These are phyloP conservation scores for Starmerella lactis-condensi DNA, from an alignment of 805 yeast species.

Conservation along the genomic window DNA sequence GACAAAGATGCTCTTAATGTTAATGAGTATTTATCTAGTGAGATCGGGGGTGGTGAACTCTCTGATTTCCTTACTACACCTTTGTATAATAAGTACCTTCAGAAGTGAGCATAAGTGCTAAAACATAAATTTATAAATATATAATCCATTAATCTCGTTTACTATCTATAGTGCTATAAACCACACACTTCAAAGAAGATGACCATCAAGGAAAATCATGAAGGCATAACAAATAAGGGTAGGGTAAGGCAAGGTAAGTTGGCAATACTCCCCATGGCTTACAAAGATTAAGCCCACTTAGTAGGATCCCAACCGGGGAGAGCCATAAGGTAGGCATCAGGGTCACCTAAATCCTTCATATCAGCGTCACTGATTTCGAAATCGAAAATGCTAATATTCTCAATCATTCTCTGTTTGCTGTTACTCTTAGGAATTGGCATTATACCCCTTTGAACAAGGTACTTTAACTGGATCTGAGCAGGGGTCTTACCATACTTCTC, in stretches of 20 bases:
- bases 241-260: no score
- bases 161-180: neutral
- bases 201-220: neutral
- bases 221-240: no score
- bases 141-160: neutral
- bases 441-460: slow-evolving; percentile 33
- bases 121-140: neutral
- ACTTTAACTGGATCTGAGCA: slow-evolving; percentile 32
- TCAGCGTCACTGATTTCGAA: slow-evolving; percentile 24
- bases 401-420: slow-evolving; percentile 35
- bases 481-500: slow-evolving; percentile 26
- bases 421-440: slow-evolving; percentile 63
- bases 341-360: slow-evolving; percentile 19
- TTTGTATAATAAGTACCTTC: slow-evolving; percentile 25
- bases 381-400: slow-evolving; percentile 36
- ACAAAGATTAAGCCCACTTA: slow-evolving; percentile 9
- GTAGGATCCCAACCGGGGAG: slow-evolving; percentile 25
- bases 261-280: no score
- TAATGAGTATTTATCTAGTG: neutral
- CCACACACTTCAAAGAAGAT: neutral
- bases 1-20: slow-evolving; percentile 1
- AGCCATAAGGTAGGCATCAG: slow-evolving; percentile 19
- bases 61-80: slow-evolving; percentile 49
- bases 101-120: neutral
- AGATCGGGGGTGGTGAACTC: slow-evolving; percentile 20